Evolutionary conservation across 306 rosid species (phyloP), one percentile per base, ranked within the genome.

Genomic region (Datisca glomerata): DNA sequence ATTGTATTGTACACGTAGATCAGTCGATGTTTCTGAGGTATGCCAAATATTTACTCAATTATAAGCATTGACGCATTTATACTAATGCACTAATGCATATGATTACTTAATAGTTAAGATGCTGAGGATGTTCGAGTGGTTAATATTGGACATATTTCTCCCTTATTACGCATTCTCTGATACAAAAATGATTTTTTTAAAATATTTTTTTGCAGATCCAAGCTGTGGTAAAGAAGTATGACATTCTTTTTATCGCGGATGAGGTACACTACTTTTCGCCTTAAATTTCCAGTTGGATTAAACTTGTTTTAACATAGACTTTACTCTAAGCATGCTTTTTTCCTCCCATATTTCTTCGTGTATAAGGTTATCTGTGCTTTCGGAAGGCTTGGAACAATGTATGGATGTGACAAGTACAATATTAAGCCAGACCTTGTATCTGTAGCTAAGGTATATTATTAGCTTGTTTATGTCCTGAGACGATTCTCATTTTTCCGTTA

Each of bases 381-480:
- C 32, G 98, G 95, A 71, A 80, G 95, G 66, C 93, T 89, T 24
- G 98, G 95, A 42, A 32, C 73, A 8, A 84, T 80, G 98, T 89
- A 41, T 45, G 98, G 98, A 40, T 80, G 72, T 55, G 98, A 89
- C 65, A 84, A 72, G 41, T 89, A 80, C 77, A 64, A 73, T 67
- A 84, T 84, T 44, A 89, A 80, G 63, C 98, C 98, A 41, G 95
- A 89, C 60, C 82, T 89, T 49, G 95, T 89, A 31, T 75, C 98
- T 7, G 0, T 84, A 39, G 98, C 98, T 12, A 89, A 89, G 93
- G 98, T 84, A 63, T 57, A 48, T 24, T 39, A n/a, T 55, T 13
- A 17, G 17, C 24, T 8, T 42, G 13, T 31, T 50, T 21, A 41
- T 37, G 15, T 31, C 55, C 24, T 12, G 36, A 24, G 21, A 20